Evolutionary conservation across 371 early-diverging fungal genomes (phyloP), one percentile per base, ranked within the genome.

Genomic region (Globomyces sp.): DNA sequence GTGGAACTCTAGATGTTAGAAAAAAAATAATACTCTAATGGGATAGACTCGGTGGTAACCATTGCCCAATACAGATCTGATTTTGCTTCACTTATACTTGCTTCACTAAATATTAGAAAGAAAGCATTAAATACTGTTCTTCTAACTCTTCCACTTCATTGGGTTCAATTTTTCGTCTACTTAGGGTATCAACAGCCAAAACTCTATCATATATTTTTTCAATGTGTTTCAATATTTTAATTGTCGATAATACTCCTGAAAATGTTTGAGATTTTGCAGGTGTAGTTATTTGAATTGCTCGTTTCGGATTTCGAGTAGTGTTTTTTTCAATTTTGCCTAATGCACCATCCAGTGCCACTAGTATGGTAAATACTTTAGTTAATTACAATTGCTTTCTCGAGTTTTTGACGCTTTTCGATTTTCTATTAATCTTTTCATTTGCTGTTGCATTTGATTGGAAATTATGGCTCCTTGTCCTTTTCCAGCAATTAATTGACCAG

Each of bases 321-420:
- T 88, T 87, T 49, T 91, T 79, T 0, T 94, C 87, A 65, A 97
- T 93, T 71, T 91, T 95, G 58, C 98, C 98, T 24, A 97, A 80
- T n/a, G 95, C 94, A 42, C 95, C 95, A 72, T 95, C 96, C 62
- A 93, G 78, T 2, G 92, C 83, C n/a, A 92, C 91, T 85, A 72
- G 58, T 85, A 24, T 24, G 24, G 24, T 24, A 24, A 24, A 24
- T 24, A 24, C 24, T 24, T 24, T 24, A 24, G 24, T 24, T 24
- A 24, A 24, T 24, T 24, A 24, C 24, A 74, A 63, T 85, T 81
- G 3, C 88, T 88, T 42, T 87, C 86, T 70, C 91, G 92, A 37
- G 93, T 91, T 66, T 90, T 89, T 63, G 90, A n/a, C 0, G 24
- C 24, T 75, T 90, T 92, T 51, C 94, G 90, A 59, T 92, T 89